These are phyloP conservation scores for Guillardia theta DNA, from an alignment of 78 protist species.

Conservation along the genomic window DNA sequence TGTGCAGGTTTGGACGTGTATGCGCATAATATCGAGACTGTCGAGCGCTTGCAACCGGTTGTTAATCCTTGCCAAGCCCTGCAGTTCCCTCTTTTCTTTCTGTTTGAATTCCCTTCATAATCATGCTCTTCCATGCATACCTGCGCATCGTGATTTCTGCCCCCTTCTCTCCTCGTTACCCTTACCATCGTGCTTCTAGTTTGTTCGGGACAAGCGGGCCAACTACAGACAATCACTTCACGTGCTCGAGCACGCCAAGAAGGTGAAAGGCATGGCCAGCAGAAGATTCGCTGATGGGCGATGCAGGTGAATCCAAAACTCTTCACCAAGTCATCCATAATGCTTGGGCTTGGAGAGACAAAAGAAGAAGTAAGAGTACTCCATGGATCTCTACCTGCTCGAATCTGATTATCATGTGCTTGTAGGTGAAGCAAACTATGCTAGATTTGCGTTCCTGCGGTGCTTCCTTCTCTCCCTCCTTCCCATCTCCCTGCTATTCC, in stretches of 20 bases:
- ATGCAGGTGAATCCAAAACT: constrained; percentile 1
- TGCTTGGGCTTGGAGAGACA: constrained; percentile 91
- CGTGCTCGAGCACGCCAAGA: constrained; percentile 76
- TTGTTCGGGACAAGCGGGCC: constrained; percentile 85
- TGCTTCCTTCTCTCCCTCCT: too few relatives aligned
- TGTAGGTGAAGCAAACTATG: too few relatives aligned
- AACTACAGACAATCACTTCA: constrained; percentile 79
- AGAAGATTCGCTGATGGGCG: too few relatives aligned
- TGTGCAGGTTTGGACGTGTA: constrained; percentile 72
- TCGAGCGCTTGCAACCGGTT: constrained; percentile 50
- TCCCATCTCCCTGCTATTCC: background rate
- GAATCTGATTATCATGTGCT: too few relatives aligned
- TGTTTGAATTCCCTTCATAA: background rate
- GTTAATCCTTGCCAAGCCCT: too few relatives aligned
- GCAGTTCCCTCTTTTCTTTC: background rate
- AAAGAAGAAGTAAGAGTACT: constrained; percentile 72
- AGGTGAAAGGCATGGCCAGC: too few relatives aligned
- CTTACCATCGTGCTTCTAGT: too few relatives aligned
- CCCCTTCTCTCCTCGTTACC: too few relatives aligned
- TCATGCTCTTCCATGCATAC: background rate
- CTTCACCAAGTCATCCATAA: constrained; percentile 83
- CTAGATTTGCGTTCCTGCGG: too few relatives aligned
- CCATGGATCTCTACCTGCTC: too few relatives aligned
- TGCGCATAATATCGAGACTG: constrained; percentile 88
- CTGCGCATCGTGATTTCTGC: too few relatives aligned